A percentile compares a stretch with the other conserved stretches of the same genome.
phyloP scores from a whole-genome alignment of 1,139 yeast genomes.

The Pichia inconspicua region DNA sequence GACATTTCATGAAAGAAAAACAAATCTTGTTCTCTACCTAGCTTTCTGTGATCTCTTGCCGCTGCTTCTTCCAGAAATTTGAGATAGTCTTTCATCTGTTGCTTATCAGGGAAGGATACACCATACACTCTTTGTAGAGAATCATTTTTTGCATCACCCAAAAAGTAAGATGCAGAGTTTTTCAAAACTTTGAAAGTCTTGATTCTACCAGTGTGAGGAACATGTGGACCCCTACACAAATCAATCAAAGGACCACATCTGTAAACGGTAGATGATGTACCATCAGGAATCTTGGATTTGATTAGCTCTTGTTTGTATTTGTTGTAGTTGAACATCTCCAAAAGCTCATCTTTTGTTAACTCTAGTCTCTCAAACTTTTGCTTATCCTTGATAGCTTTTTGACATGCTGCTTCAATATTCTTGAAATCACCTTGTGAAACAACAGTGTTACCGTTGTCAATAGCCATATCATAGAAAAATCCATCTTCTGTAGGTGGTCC shows the following conservation, averaged over 20 bases:
- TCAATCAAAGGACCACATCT: conserved; percentile 98
- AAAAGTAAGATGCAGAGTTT: conserved; percentile 92
- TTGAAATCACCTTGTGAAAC: conserved; percentile 80
- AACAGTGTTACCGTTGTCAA: conserved; percentile 67
- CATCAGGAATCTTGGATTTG: conserved; percentile 86
- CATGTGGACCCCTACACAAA: conserved; percentile 96
- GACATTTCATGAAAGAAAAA: conserved; percentile 93
- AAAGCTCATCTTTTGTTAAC: conserved; percentile 82
- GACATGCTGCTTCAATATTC: conserved; percentile 78
- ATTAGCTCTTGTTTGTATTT: conserved; percentile 90
- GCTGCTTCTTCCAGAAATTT: conserved; percentile 96
- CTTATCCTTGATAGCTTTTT: conserved; percentile 89
- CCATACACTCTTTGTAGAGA: conserved; percentile 97
- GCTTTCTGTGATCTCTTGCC: conserved; percentile 92
- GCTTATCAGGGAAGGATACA: conserved; percentile 97
- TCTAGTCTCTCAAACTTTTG: conserved; percentile 93
- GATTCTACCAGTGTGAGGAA: conserved; percentile 95
- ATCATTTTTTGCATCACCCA: conserved; percentile 89
- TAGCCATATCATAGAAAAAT: conserved; percentile 93
- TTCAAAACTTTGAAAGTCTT: conserved; percentile 91
- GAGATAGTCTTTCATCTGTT: conserved; percentile 90
- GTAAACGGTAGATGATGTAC: conserved; percentile 92
- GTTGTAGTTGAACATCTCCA: conserved; percentile 91
- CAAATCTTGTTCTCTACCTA: conserved; percentile 94
- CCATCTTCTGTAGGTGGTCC: conserved; percentile 99